phyloP scores from a whole-genome alignment of 305 asterid species.

The Plantago lanceolata region DNA sequence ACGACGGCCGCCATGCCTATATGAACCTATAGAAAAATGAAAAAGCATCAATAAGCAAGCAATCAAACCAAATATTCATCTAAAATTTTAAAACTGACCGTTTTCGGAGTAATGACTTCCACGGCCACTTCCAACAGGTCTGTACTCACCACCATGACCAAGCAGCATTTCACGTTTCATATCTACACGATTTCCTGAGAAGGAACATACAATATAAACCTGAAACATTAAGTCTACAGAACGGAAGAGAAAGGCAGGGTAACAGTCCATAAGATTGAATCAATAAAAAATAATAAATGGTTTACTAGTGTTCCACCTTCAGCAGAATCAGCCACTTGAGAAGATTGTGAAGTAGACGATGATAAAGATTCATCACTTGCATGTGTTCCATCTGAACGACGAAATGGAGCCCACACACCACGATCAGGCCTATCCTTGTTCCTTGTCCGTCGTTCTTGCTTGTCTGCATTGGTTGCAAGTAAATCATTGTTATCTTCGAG shows the following conservation, averaged over 20 bases:
- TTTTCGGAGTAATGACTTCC: conserved; percentile 54
- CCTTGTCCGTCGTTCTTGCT: conserved; percentile 58
- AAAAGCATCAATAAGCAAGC: conserved; percentile 20
- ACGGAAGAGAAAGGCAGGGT: conserved; percentile 1
- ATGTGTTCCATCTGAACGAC: conserved; percentile 66
- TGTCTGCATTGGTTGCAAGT: conserved; percentile 39
- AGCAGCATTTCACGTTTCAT: conserved; percentile 37
- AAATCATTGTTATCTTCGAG: conserved; percentile 56
- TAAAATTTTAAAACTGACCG: conserved; percentile 44
- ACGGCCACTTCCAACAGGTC: conserved; percentile 48
- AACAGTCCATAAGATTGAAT: conserved; percentile 16
- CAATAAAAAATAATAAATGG: conserved; percentile 3
- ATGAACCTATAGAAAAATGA: conserved; percentile 47
- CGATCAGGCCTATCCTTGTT: conserved; percentile 90
- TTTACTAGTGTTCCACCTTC: conserved; percentile 47
- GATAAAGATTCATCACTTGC: conserved; percentile 67
- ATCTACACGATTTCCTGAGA: conserved; percentile 51
- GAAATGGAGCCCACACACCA: conserved; percentile 86
- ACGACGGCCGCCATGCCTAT: conserved; percentile 68
- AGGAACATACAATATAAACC: conserved; percentile 14
- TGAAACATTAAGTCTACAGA: not conserved
- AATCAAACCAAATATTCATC: conserved; percentile 13
- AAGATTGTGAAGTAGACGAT: conserved; percentile 53
- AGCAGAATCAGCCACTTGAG: conserved; percentile 44
- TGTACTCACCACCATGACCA: conserved; percentile 51